Conservation (phyloP, 495 filamentous ascomycete genomes). For the Terfezia boudieri region DNA sequence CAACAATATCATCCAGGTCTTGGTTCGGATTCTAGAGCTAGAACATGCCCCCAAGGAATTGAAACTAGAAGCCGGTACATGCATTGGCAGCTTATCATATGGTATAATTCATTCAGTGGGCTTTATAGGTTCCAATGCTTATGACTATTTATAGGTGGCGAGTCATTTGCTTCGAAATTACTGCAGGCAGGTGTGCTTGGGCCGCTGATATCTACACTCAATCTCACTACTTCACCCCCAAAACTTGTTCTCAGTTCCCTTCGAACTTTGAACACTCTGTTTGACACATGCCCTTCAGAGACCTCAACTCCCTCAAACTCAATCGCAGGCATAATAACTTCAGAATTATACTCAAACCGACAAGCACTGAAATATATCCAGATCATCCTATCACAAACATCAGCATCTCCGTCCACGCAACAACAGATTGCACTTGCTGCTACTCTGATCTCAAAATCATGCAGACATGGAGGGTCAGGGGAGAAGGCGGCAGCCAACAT, state of each 20-base stretch:
- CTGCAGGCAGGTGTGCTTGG: constrained; percentile 41
- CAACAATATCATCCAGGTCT: constrained; percentile 41
- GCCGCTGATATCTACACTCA: constrained; percentile 42
- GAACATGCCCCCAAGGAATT: constrained; percentile 35
- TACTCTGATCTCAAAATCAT: constrained; percentile 38
- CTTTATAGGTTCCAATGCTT: constrained; percentile 2
- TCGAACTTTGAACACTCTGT: constrained; percentile 47
- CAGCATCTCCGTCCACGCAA: constrained; percentile 27
- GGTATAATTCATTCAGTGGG: constrained; percentile 30
- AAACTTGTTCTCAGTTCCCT: constrained; percentile 50
- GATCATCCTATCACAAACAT: constrained; percentile 40
- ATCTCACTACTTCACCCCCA: constrained; percentile 38
- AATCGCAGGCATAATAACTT: constrained; percentile 2
- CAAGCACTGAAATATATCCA: constrained; percentile 22
- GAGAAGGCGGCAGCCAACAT: constrained; percentile 37
- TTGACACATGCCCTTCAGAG: constrained; percentile 34
- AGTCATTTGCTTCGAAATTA: constrained; percentile 53
- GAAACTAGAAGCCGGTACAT: constrained; percentile 54
- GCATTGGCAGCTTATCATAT: constrained; percentile 62
- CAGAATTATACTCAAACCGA: constrained; percentile 9
- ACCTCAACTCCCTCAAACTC: constrained; percentile 8
- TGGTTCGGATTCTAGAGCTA: constrained; percentile 38
- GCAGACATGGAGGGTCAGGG: constrained; percentile 5
- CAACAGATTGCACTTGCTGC: constrained; percentile 47
- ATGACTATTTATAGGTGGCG: constrained; percentile 37